Conservation (phyloP, 352 stramenopile species). For the Pythium pyrilobum region DNA sequence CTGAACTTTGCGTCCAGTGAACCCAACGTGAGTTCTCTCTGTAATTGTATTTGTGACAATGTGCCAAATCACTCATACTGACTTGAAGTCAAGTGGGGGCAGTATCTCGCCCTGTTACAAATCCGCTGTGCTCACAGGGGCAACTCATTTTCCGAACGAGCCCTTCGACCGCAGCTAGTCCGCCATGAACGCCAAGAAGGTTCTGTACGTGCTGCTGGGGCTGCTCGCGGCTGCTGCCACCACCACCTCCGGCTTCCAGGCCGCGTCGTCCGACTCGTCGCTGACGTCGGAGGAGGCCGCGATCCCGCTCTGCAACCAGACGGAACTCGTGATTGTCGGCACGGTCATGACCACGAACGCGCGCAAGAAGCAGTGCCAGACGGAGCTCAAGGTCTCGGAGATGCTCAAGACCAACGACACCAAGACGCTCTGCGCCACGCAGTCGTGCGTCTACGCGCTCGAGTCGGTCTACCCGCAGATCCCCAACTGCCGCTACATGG, state of each 20-base stretch:
- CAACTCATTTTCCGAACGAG: not conserved
- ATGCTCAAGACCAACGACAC: slow-evolving; percentile 34
- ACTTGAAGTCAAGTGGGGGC: not conserved
- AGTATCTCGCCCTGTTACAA: not conserved
- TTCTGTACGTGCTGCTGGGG: slow-evolving; percentile 1
- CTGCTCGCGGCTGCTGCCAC: not conserved
- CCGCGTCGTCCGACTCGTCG: slow-evolving; percentile 10
- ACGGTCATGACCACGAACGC: slow-evolving; percentile 39
- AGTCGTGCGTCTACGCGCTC: slow-evolving; percentile 45
- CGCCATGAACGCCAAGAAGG: slow-evolving; percentile 3
- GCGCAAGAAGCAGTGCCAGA: slow-evolving; percentile 51
- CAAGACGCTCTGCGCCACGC: slow-evolving; percentile 34
- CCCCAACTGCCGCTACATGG: slow-evolving; percentile 52
- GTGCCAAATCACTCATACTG: not conserved
- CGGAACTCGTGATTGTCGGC: slow-evolving; percentile 32
- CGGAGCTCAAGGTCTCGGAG: slow-evolving; percentile 37
- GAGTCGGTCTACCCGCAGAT: slow-evolving; percentile 51
- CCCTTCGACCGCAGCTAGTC: not conserved
- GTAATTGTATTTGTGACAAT: slow-evolving; percentile 8
- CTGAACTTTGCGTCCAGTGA: slow-evolving; percentile 1
- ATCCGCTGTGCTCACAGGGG: not conserved
- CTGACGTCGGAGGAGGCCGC: slow-evolving; percentile 6
- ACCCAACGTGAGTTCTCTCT: not conserved
- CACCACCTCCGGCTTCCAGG: slow-evolving; percentile 10
- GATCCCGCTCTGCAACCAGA: slow-evolving; percentile 39